phyloP scores from a whole-genome alignment of 2,329 filamentous ascomycete genomes.

The Colletotrichum sp. region DNA sequence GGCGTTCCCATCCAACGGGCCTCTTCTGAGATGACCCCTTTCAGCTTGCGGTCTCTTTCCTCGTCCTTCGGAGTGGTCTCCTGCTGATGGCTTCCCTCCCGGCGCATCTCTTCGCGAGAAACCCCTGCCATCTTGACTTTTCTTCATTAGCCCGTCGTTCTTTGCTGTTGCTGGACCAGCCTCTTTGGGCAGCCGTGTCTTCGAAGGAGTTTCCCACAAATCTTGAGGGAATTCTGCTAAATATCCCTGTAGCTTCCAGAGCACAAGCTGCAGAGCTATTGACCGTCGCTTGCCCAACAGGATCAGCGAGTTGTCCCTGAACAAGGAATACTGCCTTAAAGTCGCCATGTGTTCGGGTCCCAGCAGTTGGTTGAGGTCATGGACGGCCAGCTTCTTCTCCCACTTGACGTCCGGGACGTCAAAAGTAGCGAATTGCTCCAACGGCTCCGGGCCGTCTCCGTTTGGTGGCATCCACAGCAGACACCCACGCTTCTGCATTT shows the following conservation, averaged over 20 bases:
- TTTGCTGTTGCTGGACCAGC: background rate
- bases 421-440: constrained; percentile 27
- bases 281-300: constrained; percentile 43
- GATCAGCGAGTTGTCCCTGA: constrained; percentile 35
- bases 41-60: background rate
- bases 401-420: constrained; percentile 39
- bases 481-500: constrained; percentile 46
- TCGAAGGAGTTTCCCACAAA: background rate
- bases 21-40: background rate
- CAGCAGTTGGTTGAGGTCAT: constrained; percentile 57
- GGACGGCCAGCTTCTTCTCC: constrained; percentile 49
- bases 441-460: background rate
- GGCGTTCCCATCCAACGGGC: background rate
- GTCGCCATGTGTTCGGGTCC: constrained; percentile 49
- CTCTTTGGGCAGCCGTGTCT: background rate
- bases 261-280: constrained; percentile 49
- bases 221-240: constrained; percentile 27
- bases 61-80: background rate
- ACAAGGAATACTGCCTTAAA: constrained; percentile 30
- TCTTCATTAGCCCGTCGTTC: background rate
- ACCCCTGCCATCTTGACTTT: background rate
- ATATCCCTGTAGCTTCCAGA: constrained; percentile 67
- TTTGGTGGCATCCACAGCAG: constrained; percentile 43
- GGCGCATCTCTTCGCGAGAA: background rate
- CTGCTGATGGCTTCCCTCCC: background rate